A percentile compares a stretch with the other conserved stretches of the same genome.
These are phyloP conservation scores for Tetrapyrgos nigripes DNA, from an alignment of 1,284 basidiomycete genomes.

Conservation along the genomic window DNA sequence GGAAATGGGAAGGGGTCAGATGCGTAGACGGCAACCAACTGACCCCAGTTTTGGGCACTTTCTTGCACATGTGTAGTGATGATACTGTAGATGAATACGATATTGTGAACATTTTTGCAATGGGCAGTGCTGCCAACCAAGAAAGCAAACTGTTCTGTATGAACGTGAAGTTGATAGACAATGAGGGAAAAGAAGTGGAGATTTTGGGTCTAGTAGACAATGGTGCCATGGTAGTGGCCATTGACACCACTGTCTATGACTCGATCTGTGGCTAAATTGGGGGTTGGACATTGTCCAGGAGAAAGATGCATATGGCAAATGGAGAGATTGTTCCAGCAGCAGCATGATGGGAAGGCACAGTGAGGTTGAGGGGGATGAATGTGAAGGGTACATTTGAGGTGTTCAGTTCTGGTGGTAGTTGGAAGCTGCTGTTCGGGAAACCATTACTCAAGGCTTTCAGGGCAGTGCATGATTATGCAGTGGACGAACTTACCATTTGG, in stretches of 20 bases:
- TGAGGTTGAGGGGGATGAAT: constrained; percentile 20
- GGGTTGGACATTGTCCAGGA: constrained; percentile 16
- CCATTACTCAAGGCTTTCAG: constrained; percentile 31
- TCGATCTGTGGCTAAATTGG: constrained; percentile 18
- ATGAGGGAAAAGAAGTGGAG: constrained; percentile 1
- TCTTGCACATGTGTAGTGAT: no score
- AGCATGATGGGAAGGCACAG: constrained; percentile 31
- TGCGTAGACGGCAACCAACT: no score
- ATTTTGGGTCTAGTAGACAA: constrained; percentile 29
- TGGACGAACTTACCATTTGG: constrained; percentile 9
- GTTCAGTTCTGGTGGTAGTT: constrained; percentile 36
- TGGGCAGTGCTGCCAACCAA: neutral
- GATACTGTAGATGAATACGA: no score
- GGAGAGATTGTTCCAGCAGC: constrained; percentile 28
- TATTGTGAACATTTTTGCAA: constrained; percentile 9
- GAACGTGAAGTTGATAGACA: neutral
- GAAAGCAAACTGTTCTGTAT: neutral
- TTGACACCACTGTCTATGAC: constrained; percentile 25
- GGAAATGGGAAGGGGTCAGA: no score
- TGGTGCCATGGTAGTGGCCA: constrained; percentile 35
- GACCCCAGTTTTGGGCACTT: no score
- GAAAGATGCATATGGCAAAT: constrained; percentile 35
- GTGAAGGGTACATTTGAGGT: constrained; percentile 32
- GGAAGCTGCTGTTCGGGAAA: constrained; percentile 39
- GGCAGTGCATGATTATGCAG: constrained; percentile 30